These are phyloP conservation scores for Fusarium gaditjirri DNA, from an alignment of 2,329 filamentous ascomycete genomes.

Conservation along the genomic window DNA sequence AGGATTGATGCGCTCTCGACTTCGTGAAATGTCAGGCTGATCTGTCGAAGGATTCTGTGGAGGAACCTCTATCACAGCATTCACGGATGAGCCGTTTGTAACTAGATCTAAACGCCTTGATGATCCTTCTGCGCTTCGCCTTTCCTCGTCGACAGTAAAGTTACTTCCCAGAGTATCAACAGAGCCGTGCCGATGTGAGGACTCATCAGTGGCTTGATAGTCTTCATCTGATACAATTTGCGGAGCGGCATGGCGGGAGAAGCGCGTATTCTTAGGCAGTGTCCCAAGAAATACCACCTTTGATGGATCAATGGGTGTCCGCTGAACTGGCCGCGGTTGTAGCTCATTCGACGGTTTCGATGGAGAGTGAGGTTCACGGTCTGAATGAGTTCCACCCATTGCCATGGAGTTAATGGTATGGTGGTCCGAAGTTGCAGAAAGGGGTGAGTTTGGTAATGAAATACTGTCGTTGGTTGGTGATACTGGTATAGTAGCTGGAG, in stretches of 20 bases:
- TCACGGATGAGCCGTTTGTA: neutral
- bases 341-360: neutral
- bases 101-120: conserved; percentile 40
- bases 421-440: conserved; percentile 19
- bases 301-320: conserved; percentile 62
- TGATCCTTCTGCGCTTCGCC: conserved; percentile 44
- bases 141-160: conserved; percentile 65
- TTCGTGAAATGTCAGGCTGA: conserved; percentile 39
- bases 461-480: conserved; percentile 22
- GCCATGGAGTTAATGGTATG: conserved; percentile 18
- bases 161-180: conserved; percentile 65
- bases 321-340: conserved; percentile 50
- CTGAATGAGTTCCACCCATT: conserved; percentile 12
- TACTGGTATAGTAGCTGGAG: conserved; percentile 51
- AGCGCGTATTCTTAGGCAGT: conserved; percentile 59
- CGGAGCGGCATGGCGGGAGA: conserved; percentile 35
- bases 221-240: conserved; percentile 2
- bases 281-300: conserved; percentile 66
- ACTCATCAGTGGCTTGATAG: neutral
- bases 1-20: conserved; percentile 56
- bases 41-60: neutral
- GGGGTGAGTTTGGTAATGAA: conserved; percentile 32
- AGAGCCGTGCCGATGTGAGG: conserved; percentile 15
- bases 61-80: neutral
- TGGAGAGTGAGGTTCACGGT: conserved; percentile 3